Evolutionary conservation across 352 stramenopile species (phyloP).

Genomic region (Thraustochytrium striatum): DNA sequence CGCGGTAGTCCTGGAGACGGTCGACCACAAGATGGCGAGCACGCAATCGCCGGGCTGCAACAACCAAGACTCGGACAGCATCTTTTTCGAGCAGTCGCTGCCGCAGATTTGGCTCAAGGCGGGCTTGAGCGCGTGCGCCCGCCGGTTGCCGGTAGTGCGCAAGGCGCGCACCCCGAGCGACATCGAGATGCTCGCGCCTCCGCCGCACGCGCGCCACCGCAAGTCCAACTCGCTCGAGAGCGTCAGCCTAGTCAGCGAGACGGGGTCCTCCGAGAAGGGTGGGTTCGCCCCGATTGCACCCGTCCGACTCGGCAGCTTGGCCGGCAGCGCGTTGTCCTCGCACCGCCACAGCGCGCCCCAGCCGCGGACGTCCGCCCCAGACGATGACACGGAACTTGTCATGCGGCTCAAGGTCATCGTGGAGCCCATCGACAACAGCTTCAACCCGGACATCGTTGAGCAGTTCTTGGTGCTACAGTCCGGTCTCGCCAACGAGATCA

Average conservation of each 20-base stretch:
- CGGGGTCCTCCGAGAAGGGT: slow-evolving; percentile 2
- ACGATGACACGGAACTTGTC: slow-evolving; percentile 26
- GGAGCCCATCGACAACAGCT: slow-evolving; percentile 43
- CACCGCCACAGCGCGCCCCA: background rate
- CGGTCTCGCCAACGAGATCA: slow-evolving; percentile 36
- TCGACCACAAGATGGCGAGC: too few relatives aligned
- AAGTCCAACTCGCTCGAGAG: slow-evolving; percentile 47
- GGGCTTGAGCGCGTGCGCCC: background rate
- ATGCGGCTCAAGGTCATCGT: slow-evolving; percentile 29
- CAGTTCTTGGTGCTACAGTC: slow-evolving; percentile 44
- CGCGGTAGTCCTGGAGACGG: too few relatives aligned
- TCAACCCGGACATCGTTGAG: slow-evolving; percentile 43
- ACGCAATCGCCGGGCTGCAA: too few relatives aligned
- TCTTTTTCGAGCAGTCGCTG: slow-evolving; percentile 44
- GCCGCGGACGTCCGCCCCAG: too few relatives aligned
- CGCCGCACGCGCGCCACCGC: background rate
- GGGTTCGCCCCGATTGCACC: background rate
- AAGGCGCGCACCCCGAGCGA: background rate
- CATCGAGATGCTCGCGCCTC: background rate
- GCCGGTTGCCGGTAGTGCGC: background rate
- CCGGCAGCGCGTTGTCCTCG: too few relatives aligned
- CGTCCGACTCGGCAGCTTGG: background rate
- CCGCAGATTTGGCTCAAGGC: slow-evolving; percentile 26
- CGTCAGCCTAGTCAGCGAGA: slow-evolving; percentile 19
- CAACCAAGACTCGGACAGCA: too few relatives aligned